A percentile compares a stretch with the other conserved stretches of the same genome.
Conservation (phyloP, 2,329 filamentous ascomycete species). For the Mollisia scopiformis region DNA sequence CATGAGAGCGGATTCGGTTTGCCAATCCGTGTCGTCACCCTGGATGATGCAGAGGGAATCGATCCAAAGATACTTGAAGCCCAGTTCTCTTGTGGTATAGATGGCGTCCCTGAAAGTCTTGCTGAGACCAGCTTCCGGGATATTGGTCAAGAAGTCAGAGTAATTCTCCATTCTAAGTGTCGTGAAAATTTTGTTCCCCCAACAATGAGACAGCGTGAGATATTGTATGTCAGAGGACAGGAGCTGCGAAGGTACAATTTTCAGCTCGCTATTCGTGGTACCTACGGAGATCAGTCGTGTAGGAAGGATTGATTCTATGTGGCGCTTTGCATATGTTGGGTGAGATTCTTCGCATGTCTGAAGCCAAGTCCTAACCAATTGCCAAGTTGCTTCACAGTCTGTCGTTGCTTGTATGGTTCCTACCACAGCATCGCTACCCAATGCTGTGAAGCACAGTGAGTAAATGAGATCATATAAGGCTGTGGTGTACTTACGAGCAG, state of each 20-base stretch:
- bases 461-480: not conserved
- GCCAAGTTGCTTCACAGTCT: not conserved
- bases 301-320: not conserved
- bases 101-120: conserved; percentile 23
- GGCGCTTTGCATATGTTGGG: not conserved
- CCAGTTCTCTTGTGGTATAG: conserved; percentile 4
- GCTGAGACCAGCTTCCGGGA: not conserved
- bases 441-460: not conserved
- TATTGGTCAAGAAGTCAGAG: not conserved
- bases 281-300: not conserved
- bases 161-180: not conserved
- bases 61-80: conserved; percentile 25
- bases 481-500: not conserved
- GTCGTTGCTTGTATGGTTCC: not conserved
- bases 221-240: not conserved
- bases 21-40: not conserved
- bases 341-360: not conserved
- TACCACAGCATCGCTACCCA: not conserved
- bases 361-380: not conserved
- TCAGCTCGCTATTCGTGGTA: not conserved
- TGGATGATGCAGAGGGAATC: conserved; percentile 22
- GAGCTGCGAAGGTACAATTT: not conserved
- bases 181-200: not conserved
- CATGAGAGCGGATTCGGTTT: not conserved
- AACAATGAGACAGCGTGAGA: conserved; percentile 2